A percentile compares a stretch with the other conserved stretches of the same genome.
phyloP scores from a whole-genome alignment of 441 rosid species.

The Omphalea diandra region DNA sequence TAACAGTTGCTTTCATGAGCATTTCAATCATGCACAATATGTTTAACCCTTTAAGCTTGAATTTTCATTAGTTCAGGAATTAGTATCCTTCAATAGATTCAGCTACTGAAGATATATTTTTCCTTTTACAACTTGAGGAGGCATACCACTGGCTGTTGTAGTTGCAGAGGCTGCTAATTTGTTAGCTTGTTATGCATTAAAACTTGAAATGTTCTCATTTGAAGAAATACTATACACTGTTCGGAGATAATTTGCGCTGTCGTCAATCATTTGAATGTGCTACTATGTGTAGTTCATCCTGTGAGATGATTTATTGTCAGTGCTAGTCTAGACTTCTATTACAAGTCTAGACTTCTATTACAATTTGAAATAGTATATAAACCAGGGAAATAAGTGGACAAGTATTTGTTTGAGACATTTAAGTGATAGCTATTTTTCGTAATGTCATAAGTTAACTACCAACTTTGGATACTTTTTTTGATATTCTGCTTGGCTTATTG shows the following conservation, averaged over 20 bases:
- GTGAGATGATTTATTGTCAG: slow-evolving; percentile 10
- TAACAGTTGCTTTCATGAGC: background rate
- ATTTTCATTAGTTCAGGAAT: background rate
- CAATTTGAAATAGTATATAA: slow-evolving; percentile 8
- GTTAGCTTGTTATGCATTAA: slow-evolving; percentile 2
- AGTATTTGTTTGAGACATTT: slow-evolving; percentile 10
- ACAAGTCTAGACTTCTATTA: slow-evolving; percentile 5
- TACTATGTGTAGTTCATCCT: background rate
- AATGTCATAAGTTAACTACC: slow-evolving; percentile 11
- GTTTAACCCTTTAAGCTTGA: background rate
- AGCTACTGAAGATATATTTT: background rate
- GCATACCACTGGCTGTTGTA: background rate
- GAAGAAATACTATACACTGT: background rate
- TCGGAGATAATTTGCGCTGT: slow-evolving; percentile 3
- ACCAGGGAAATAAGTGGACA: background rate
- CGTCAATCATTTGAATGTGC: slow-evolving; percentile 7
- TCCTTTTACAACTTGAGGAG: background rate
- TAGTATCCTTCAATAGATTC: background rate
- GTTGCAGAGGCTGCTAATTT: slow-evolving; percentile 12
- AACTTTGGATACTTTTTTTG: slow-evolving; percentile 7
- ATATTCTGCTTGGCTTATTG: slow-evolving; percentile 24
- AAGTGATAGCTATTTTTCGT: background rate
- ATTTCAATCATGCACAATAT: background rate
- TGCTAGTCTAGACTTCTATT: slow-evolving; percentile 12
- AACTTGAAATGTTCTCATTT: slow-evolving; percentile 2